Conservation (phyloP, 2,329 filamentous ascomycete species). For the Elsinoe fawcettii region DNA sequence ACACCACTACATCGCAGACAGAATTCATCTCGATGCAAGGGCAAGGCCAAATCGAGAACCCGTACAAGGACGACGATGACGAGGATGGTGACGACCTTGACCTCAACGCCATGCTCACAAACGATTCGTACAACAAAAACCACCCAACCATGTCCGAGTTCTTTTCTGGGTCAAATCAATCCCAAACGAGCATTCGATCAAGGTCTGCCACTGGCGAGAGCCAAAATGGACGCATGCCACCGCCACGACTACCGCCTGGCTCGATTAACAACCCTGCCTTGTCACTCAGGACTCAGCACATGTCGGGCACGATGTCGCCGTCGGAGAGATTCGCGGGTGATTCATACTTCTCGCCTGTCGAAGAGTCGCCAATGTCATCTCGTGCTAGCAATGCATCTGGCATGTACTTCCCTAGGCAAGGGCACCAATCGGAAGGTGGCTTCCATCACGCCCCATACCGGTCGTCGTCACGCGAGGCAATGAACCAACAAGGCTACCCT, state of each 20-base stretch:
- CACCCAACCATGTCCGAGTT: constrained; percentile 41
- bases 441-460: constrained; percentile 84
- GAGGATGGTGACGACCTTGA: constrained; percentile 36
- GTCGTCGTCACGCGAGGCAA: constrained; percentile 33
- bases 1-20: constrained; percentile 51
- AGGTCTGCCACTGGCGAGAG: constrained; percentile 70
- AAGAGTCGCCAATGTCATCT: constrained; percentile 68
- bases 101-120: constrained; percentile 15
- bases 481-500: constrained; percentile 15
- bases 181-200: constrained; percentile 65
- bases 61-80: constrained; percentile 59
- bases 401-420: constrained; percentile 76
- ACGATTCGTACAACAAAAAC: constrained; percentile 16
- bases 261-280: constrained; percentile 45
- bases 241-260: constrained; percentile 64
- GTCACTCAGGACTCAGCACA: constrained; percentile 59
- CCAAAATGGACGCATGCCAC: constrained; percentile 45
- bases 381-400: constrained; percentile 63
- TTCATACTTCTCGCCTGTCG: constrained; percentile 87
- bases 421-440: constrained; percentile 51
- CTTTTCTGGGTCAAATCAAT: constrained; percentile 58
- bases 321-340: constrained; percentile 53
- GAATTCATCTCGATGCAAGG: constrained; percentile 75
- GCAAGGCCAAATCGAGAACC: constrained; percentile 64
- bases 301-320: constrained; percentile 49